Evolutionary conservation across 805 yeast genomes (phyloP).

Genomic region (Pichia californica): DNA sequence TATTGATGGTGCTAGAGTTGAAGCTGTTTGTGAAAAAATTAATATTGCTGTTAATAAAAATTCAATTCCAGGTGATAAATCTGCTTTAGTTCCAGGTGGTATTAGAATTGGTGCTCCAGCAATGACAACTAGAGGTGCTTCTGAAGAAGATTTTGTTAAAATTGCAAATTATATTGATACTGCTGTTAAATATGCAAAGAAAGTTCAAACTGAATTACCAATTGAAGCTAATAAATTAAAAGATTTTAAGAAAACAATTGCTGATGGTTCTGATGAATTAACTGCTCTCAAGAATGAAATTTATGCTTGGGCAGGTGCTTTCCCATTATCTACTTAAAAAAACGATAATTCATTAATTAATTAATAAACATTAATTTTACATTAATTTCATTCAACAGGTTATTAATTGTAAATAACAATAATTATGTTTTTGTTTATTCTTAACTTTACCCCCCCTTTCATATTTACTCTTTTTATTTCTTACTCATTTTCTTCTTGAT

Average conservation of each 20-base stretch:
- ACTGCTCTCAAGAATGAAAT: slow-evolving; percentile 68
- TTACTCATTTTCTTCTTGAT: background rate
- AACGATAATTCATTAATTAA: background rate
- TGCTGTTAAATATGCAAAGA: slow-evolving; percentile 70
- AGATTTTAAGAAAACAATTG: slow-evolving; percentile 85
- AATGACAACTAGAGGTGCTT: slow-evolving; percentile 95
- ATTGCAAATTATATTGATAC: slow-evolving; percentile 76
- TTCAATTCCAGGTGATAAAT: slow-evolving; percentile 96
- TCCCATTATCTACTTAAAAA: slow-evolving; percentile 56
- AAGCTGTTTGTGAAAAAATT: slow-evolving; percentile 87
- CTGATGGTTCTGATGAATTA: slow-evolving; percentile 66
- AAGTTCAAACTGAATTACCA: slow-evolving; percentile 74
- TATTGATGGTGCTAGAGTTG: slow-evolving; percentile 96
- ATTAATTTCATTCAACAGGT: slow-evolving; percentile 5
- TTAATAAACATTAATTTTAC: background rate
- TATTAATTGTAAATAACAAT: background rate
- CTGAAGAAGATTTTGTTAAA: slow-evolving; percentile 75
- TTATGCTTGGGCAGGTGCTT: slow-evolving; percentile 84
- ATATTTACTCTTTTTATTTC: background rate
- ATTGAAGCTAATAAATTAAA: slow-evolving; percentile 90
- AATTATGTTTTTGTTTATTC: background rate
- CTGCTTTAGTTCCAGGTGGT: slow-evolving; percentile 96
- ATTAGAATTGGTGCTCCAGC: slow-evolving; percentile 98
- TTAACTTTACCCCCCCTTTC: too few relatives aligned
- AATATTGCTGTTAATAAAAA: slow-evolving; percentile 96